Conservation (phyloP, 1,284 basidiomycete species). For the Cystobasidium sp. region DNA sequence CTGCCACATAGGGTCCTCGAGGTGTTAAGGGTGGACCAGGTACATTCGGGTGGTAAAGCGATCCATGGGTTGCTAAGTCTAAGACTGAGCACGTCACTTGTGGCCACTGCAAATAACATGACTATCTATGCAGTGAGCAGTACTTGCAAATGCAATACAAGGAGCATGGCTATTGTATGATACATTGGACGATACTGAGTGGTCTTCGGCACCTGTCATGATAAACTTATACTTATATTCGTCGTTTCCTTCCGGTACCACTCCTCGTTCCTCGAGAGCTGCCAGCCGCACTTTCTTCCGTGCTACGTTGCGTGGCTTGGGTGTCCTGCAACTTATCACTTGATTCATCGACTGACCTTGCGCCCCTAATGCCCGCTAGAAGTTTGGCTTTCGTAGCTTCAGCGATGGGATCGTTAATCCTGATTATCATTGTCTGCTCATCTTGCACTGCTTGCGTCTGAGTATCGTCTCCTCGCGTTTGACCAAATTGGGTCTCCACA, state of each 20-base stretch:
- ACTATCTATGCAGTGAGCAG: neutral
- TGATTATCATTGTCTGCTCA: constrained; percentile 40
- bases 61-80: neutral
- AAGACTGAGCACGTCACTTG: neutral
- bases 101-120: neutral
- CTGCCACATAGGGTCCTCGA: constrained; percentile 9
- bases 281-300: neutral
- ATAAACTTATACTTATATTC: neutral
- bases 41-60: constrained; percentile 28
- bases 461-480: constrained; percentile 2
- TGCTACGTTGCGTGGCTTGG: constrained; percentile 18
- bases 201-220: neutral
- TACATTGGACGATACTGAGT: neutral
- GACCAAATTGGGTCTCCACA: constrained; percentile 29
- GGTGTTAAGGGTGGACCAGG: constrained; percentile 46
- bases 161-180: neutral
- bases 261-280: constrained; percentile 1
- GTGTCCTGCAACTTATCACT: neutral
- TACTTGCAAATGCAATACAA: neutral
- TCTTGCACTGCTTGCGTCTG: constrained; percentile 25
- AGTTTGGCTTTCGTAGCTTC: constrained; percentile 40
- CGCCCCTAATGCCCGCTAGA: constrained; percentile 31
- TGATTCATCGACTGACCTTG: neutral
- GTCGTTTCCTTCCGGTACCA: neutral
- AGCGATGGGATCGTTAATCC: constrained; percentile 38